phyloP scores from a whole-genome alignment of 768 basidiomycete genomes.

The Tricholoma saponaceum region DNA sequence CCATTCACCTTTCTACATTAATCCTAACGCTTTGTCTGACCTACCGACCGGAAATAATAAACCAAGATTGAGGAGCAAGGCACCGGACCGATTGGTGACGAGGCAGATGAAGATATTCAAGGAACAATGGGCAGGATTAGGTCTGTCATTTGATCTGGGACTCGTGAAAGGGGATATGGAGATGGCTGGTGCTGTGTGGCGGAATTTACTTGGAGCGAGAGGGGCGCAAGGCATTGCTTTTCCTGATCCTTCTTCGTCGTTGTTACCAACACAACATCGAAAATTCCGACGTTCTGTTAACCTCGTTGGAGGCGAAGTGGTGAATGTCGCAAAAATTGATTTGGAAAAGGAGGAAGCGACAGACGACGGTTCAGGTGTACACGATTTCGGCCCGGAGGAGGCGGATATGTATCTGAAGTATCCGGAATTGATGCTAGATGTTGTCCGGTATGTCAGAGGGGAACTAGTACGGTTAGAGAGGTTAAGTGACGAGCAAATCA shows the following conservation, averaged over 20 bases:
- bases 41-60: conserved; percentile 14
- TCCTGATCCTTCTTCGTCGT: conserved; percentile 18
- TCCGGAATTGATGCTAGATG: conserved; percentile 66
- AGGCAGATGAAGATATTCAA: conserved; percentile 90
- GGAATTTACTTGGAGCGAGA: conserved; percentile 83
- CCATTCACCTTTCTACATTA: conserved; percentile 39
- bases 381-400: conserved; percentile 60
- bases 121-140: conserved; percentile 87
- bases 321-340: conserved; percentile 54
- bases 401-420: conserved; percentile 69
- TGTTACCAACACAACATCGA: conserved; percentile 12
- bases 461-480: conserved; percentile 69
- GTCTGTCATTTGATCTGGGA: conserved; percentile 74
- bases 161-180: conserved; percentile 75
- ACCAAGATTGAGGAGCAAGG: conserved; percentile 31
- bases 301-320: conserved; percentile 62
- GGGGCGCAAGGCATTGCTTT: conserved; percentile 70
- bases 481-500: conserved; percentile 40
- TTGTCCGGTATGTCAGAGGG: conserved; percentile 66
- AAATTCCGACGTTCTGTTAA: conserved; percentile 63
- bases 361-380: conserved; percentile 70
- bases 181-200: conserved; percentile 85
- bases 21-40: conserved; percentile 33
- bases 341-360: conserved; percentile 52
- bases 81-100: conserved; percentile 75